Percentiles rank a stretch among this genome's conserved stretches.
Conservation (phyloP, 2,329 filamentous ascomycete genomes). For the Stagonosporopsis tanaceti region DNA sequence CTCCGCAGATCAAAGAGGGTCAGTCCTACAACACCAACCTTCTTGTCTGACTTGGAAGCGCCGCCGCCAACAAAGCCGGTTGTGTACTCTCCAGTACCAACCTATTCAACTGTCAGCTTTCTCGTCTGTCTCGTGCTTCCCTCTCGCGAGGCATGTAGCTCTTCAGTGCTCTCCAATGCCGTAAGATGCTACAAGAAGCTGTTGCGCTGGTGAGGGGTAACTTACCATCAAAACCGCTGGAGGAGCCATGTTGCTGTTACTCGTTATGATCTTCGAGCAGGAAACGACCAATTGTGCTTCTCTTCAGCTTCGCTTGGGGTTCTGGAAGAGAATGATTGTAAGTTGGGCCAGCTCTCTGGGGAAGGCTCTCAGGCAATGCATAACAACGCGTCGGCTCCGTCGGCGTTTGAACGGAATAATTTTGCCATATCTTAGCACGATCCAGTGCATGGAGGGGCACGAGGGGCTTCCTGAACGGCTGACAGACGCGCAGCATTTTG, state of each 20-base stretch:
- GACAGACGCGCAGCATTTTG: constrained; percentile 32
- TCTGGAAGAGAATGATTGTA: constrained; percentile 3
- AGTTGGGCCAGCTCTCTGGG: constrained; percentile 18
- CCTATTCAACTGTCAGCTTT: constrained; percentile 51
- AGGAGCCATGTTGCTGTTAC: constrained; percentile 53
- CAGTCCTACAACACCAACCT: constrained; percentile 90
- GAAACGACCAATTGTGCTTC: constrained; percentile 11
- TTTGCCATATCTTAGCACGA: constrained; percentile 22
- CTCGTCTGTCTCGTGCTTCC: neutral
- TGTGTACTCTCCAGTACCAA: constrained; percentile 96
- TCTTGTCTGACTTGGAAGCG: constrained; percentile 90
- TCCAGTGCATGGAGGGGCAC: constrained; percentile 36
- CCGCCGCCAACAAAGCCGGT: constrained; percentile 89
- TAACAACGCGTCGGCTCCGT: constrained; percentile 21
- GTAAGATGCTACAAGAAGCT: constrained; percentile 12
- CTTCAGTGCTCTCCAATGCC: neutral
- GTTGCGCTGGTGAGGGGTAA: constrained; percentile 19
- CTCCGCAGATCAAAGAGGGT: constrained; percentile 88
- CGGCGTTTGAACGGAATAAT: constrained; percentile 46
- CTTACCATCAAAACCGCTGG: constrained; percentile 59
- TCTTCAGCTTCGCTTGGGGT: constrained; percentile 9
- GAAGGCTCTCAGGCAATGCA: constrained; percentile 14
- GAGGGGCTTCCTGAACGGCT: constrained; percentile 23
- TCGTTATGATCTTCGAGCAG: constrained; percentile 1
- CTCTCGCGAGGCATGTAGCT: neutral